Evolutionary conservation across 2,329 filamentous ascomycete genomes (phyloP).

Genomic region (Stachybotrys echinatus): DNA sequence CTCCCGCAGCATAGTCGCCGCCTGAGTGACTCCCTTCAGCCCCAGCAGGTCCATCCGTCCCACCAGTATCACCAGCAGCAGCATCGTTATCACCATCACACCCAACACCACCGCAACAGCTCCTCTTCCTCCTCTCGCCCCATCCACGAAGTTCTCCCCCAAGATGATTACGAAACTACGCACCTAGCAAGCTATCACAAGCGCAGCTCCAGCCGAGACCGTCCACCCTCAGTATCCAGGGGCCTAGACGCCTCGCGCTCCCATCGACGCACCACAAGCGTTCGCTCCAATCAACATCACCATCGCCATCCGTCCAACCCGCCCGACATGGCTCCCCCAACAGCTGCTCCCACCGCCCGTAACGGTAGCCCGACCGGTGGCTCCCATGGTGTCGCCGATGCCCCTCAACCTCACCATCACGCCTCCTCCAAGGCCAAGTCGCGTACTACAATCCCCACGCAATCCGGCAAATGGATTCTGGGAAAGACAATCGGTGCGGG

Average conservation of each 20-base stretch:
- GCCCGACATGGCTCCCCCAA: constrained; percentile 43
- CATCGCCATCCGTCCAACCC: constrained; percentile 18
- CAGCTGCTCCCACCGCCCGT: constrained; percentile 38
- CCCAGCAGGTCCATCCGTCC: constrained; percentile 9
- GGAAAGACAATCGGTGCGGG: constrained; percentile 96
- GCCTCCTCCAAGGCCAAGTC: constrained; percentile 40
- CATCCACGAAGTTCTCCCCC: constrained; percentile 39
- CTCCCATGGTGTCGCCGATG: constrained; percentile 32
- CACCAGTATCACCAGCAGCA: constrained; percentile 2
- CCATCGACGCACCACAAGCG: constrained; percentile 42
- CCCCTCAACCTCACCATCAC: constrained; percentile 17
- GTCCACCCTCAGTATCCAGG: constrained; percentile 41
- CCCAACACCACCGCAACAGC: constrained; percentile 31
- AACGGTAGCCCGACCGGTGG: constrained; percentile 49
- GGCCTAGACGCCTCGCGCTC: constrained; percentile 44
- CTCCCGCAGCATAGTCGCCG: constrained; percentile 1
- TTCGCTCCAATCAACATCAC: constrained; percentile 37
- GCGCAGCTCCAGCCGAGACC: constrained; percentile 63
- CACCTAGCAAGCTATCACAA: constrained; percentile 56
- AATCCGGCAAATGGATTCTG: constrained; percentile 88
- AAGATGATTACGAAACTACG: constrained; percentile 69
- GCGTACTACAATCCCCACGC: constrained; percentile 81
- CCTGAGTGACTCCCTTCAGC: constrained; percentile 4
- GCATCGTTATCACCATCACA: constrained; percentile 14
- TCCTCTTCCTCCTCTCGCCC: constrained; percentile 36